A percentile compares a stretch with the other conserved stretches of the same genome.
Conservation (phyloP, 768 basidiomycete species). For the Tephrocybe sp. region DNA sequence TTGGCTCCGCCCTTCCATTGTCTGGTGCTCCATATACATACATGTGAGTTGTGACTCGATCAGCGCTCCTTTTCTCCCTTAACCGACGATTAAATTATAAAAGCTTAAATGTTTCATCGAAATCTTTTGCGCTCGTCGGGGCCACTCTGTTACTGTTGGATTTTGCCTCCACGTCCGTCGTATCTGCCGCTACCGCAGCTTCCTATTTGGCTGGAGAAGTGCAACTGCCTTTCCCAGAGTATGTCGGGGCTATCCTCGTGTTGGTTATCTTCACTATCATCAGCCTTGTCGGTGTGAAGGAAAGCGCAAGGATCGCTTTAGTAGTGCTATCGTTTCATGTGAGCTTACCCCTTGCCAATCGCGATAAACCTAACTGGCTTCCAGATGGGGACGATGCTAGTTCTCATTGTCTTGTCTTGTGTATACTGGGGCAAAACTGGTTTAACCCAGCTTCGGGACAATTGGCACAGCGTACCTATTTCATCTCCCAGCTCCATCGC, state of each 20-base stretch:
- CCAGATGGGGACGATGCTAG: conserved; percentile 58
- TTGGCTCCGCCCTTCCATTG: conserved; percentile 67
- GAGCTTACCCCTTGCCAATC: conserved; percentile 15
- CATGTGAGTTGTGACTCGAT: too few relatives aligned
- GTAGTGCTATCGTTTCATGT: conserved; percentile 62
- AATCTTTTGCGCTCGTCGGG: conserved; percentile 59
- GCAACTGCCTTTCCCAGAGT: conserved; percentile 52
- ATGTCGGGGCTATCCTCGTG: conserved; percentile 53
- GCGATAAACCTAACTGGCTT: not conserved
- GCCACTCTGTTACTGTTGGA: conserved; percentile 69
- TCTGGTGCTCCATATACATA: conserved; percentile 74
- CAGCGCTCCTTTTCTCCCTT: too few relatives aligned
- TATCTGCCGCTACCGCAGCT: conserved; percentile 72
- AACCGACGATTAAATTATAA: not conserved
- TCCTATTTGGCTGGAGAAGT: conserved; percentile 69
- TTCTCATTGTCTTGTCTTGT: conserved; percentile 48
- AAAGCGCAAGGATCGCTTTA: conserved; percentile 62
- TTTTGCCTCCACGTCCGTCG: conserved; percentile 65
- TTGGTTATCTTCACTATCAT: conserved; percentile 52
- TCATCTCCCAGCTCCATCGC: conserved; percentile 31
- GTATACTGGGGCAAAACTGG: conserved; percentile 56
- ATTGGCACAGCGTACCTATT: conserved; percentile 48
- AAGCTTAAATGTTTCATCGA: conserved; percentile 64
- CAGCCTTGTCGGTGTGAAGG: conserved; percentile 58
- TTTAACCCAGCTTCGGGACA: conserved; percentile 43